Conservation (phyloP, 495 filamentous ascomycete species). For the Aspergillus baeticus region DNA sequence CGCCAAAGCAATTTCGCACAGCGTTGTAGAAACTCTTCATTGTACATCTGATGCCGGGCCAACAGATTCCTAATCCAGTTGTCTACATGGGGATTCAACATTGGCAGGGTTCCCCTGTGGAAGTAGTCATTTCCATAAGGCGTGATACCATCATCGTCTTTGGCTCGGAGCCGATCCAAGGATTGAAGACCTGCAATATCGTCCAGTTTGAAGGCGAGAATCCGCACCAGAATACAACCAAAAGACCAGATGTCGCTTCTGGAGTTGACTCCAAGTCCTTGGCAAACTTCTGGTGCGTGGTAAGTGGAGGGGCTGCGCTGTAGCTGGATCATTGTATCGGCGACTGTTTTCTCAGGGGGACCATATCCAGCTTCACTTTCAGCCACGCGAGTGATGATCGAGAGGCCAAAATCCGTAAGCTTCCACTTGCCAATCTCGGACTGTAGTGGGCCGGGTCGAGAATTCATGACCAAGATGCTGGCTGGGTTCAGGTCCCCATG, state of each 20-base stretch:
- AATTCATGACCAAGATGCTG: constrained; percentile 21
- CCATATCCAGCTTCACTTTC: too few relatives aligned
- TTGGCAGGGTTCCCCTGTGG: constrained; percentile 1
- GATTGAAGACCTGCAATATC: neutral
- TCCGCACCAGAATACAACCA: constrained; percentile 16
- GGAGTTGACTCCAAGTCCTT: neutral
- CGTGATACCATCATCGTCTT: neutral
- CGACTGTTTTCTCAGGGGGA: too few relatives aligned
- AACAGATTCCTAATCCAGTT: constrained; percentile 8
- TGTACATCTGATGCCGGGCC: too few relatives aligned
- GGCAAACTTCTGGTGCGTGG: constrained; percentile 16
- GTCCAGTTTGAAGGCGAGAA: constrained; percentile 14
- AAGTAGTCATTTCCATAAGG: constrained; percentile 15
- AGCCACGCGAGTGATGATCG: constrained; percentile 6
- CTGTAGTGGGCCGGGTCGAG: neutral
- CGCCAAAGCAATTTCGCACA: too few relatives aligned
- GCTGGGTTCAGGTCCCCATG: constrained; percentile 25
- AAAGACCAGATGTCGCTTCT: constrained; percentile 23
- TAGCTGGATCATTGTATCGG: too few relatives aligned
- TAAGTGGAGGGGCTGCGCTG: constrained; percentile 4
- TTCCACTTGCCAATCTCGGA: constrained; percentile 27
- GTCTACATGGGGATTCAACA: constrained; percentile 17
- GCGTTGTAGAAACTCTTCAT: neutral
- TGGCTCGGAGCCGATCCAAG: neutral
- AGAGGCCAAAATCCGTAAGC: constrained; percentile 28